Evolutionary conservation across 2,329 filamentous ascomycete genomes (phyloP), one percentile per base, ranked within the genome.

Genomic region (Aspergillus ibericus): DNA sequence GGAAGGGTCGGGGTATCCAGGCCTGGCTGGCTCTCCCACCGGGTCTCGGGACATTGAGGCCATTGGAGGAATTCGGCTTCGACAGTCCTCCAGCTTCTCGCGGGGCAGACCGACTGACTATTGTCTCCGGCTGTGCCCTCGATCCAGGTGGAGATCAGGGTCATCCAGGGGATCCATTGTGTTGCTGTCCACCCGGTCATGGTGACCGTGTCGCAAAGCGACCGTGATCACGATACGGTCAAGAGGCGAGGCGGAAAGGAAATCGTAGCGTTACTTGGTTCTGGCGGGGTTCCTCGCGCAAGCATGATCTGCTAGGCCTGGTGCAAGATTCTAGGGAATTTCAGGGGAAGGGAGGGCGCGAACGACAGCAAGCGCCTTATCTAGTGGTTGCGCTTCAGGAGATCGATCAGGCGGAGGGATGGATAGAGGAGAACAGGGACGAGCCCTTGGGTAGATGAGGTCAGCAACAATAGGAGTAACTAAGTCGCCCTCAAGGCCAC

Each of bases 21-120:
- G 18, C 25, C 49, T 32, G 29, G 38, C 20, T 27, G 47, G n/a
- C 47, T 51, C 54, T 60, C 57, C 67, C 65, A 67, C 55, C 57
- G 56, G 1, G 67, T 66, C 53, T 69, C 66, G n/a, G 67, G 44
- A 51, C 71, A 73, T 16, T 63, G 49, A 4, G 71, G 70, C 60
- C 66, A 61, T 50, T 65, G 62, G 27, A 73, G 56, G 53, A 66
- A 61, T 13, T 62, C 64, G 32, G 60, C 59, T 35, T 66, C 61
- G 18, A 63, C 51, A 13, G 67, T 61, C 20, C 54, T 57, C 59
- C 61, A 62, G 36, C 56, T 40, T 40, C 53, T 56, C 8, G 58
- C 57, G n/a, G 61, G 66, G 47, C 70, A 72, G 53, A 62, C 56
- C 3, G 64, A 49, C 44, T 63, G 59, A 40, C 53, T 50, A 15